phyloP scores from a whole-genome alignment of 2,329 filamentous ascomycete species.

The Claviceps fusiformis region DNA sequence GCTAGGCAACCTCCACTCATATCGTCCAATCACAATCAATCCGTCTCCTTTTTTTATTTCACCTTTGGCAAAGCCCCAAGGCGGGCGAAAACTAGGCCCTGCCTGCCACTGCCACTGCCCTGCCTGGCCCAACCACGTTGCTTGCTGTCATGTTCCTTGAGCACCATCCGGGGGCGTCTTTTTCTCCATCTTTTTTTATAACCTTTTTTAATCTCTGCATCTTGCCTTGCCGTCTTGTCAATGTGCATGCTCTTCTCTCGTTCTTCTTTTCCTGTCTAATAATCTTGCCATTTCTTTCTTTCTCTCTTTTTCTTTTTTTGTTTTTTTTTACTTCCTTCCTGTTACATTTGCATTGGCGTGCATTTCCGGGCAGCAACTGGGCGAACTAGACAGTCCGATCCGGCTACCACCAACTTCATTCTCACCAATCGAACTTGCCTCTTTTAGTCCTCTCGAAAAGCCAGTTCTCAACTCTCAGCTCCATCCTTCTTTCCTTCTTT shows the following conservation, averaged over 20 bases:
- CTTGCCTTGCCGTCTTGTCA: neutral
- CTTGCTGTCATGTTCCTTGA: neutral
- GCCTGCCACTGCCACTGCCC: neutral
- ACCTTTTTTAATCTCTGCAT: neutral
- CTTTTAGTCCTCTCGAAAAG: neutral
- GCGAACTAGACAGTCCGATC: neutral
- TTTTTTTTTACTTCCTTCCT: neutral
- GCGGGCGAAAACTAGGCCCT: neutral
- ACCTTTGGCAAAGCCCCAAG: neutral
- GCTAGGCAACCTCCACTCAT: neutral
- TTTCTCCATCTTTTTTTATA: neutral
- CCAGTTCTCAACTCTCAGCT: neutral
- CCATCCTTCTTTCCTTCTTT: constrained; percentile 2
- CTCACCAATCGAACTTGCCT: neutral
- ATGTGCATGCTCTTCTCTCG: neutral
- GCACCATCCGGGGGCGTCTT: neutral
- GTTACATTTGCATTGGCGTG: neutral
- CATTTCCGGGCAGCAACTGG: neutral
- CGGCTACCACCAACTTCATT: neutral
- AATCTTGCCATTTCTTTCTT: neutral
- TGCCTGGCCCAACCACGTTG: neutral
- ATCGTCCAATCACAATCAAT: neutral
- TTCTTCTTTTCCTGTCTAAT: neutral
- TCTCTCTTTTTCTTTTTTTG: neutral
- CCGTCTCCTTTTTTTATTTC: too few relatives aligned